Percentiles rank a stretch among this genome's conserved stretches.
phyloP scores from a whole-genome alignment of 495 filamentous ascomycete genomes.

The Lophiotrema nucula region DNA sequence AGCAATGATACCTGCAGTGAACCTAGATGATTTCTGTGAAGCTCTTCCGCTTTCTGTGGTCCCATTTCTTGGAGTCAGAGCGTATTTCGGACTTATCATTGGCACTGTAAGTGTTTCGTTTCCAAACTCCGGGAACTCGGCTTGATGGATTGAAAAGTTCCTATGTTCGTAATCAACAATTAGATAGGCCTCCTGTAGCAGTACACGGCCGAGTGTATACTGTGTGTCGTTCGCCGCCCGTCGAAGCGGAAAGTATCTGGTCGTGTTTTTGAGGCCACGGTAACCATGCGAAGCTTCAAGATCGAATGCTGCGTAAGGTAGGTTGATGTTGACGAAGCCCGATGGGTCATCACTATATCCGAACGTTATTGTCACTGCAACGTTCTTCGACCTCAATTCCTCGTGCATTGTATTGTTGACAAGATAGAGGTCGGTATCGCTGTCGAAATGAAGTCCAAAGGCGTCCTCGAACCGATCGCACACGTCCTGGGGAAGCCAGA shows the following conservation, averaged over 20 bases:
- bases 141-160: constrained; percentile 44
- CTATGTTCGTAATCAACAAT: constrained; percentile 47
- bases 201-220: constrained; percentile 55
- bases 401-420: constrained; percentile 48
- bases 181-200: constrained; percentile 57
- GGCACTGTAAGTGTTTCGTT: neutral
- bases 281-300: constrained; percentile 33
- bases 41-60: no score
- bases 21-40: no score
- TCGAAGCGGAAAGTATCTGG: constrained; percentile 54
- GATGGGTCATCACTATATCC: constrained; percentile 43
- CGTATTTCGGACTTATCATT: no score
- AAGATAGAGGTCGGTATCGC: constrained; percentile 46
- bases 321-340: constrained; percentile 45
- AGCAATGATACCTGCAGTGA: no score
- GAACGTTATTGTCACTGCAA: constrained; percentile 49
- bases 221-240: constrained; percentile 48
- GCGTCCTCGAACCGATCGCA: constrained; percentile 52
- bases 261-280: constrained; percentile 35
- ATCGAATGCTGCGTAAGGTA: constrained; percentile 56
- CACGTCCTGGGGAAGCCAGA: constrained; percentile 53
- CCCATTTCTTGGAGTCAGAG: no score
- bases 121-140: constrained; percentile 3
- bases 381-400: constrained; percentile 43
- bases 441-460: constrained; percentile 51